Evolutionary conservation across 257 asterid genomes (phyloP), one percentile per base, ranked within the genome.

Genomic region (Solanum microdontum): DNA sequence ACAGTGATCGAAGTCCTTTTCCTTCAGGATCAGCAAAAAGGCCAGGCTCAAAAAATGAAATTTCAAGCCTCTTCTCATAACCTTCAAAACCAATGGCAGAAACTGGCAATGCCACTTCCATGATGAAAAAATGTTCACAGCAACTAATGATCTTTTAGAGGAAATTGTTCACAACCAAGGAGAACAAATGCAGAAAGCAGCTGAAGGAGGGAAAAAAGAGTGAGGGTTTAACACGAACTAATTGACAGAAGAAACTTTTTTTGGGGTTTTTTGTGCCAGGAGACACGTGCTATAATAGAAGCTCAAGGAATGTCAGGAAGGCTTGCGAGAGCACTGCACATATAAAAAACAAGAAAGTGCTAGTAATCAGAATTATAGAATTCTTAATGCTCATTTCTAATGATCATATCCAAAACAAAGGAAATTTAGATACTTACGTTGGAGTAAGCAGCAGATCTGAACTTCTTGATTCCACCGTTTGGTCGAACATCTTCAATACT

Each of bases 371-470:
- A 77, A 26, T 76, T 9, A 12, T 15, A n/a, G 32, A 30, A 87
- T 28, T 87, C 75, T 7, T 28, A 34, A 40, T 11, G 36, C 70
- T 48, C 23, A 28, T 76, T n/a, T 77, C 36, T 72, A 24, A 66
- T 60, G 86, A 26, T 58, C 64, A 32, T 40, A 32, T 23, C 15
- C 32, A 39, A 12, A 60, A n/a, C 48, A 72, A 34, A 55, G 3
- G 28, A 32, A 6, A 84, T 12, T 5, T 10, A 87, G 17, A 37
- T 51, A 70, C 89, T 82, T 45, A 91, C 93, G 88, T 91, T 90
- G 85, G 92, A 90, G 93, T 91, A 91, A n/a, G 91, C 92, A 87
- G 92, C 93, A 86, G 91, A 91, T 84, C 86, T 88, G 91, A 91
- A 91, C 82, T 90, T 91, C 92, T 91, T 86, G 90, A 91, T 89